Percentiles rank a stretch among this genome's conserved stretches.
These are phyloP conservation scores for Neckera pumila DNA, from an alignment of 225 moss, liverwort and hornwort species.

Conservation along the genomic window DNA sequence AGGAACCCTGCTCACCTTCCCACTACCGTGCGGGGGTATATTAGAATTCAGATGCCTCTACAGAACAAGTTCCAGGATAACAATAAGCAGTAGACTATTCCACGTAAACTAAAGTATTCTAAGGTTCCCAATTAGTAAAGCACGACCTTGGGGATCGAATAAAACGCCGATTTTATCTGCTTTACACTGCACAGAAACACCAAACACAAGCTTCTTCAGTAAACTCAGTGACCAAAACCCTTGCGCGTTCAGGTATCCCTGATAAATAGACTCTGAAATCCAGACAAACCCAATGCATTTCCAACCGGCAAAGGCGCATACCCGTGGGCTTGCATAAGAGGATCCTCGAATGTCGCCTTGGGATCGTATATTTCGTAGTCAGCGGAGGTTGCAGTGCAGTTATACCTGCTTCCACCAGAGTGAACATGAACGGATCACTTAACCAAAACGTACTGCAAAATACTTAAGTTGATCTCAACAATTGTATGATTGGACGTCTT, in stretches of 20 bases:
- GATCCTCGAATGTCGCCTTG: slow-evolving; percentile 85
- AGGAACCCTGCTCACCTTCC: neutral
- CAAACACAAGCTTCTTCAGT: neutral
- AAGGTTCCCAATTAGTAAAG: neutral
- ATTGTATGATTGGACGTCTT: neutral
- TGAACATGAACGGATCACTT: neutral
- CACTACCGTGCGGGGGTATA: neutral
- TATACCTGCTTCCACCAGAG: slow-evolving; percentile 37
- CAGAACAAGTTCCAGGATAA: neutral
- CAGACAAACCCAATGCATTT: neutral
- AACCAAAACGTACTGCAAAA: neutral
- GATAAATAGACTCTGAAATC: neutral
- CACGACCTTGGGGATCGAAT: slow-evolving; percentile 74
- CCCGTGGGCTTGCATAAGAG: slow-evolving; percentile 75
- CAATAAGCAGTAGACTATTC: neutral
- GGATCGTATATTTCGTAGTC: slow-evolving; percentile 69
- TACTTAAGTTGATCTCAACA: neutral
- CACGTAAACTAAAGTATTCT: neutral
- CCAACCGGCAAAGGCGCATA: neutral
- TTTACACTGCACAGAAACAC: slow-evolving; percentile 15
- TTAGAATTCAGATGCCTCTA: neutral
- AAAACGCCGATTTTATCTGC: slow-evolving; percentile 87
- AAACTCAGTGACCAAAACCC: neutral
- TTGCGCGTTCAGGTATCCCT: neutral
- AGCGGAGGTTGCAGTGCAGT: slow-evolving; percentile 46